These are phyloP conservation scores for Bacidia rubella DNA, from an alignment of 495 filamentous ascomycete genomes.

Conservation along the genomic window DNA sequence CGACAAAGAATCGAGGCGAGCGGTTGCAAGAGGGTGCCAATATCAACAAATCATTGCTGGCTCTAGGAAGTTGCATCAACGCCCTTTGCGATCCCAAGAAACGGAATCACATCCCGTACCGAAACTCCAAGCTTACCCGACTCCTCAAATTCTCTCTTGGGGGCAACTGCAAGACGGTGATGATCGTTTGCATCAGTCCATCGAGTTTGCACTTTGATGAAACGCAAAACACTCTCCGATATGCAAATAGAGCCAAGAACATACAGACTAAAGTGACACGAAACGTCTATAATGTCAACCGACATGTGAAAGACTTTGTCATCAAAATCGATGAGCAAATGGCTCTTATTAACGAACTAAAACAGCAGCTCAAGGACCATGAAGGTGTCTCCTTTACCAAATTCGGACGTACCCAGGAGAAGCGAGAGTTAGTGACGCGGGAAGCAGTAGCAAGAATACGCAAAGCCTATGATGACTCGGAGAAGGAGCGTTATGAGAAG, in stretches of 20 bases:
- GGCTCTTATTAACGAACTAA: constrained; percentile 83
- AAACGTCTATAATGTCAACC: constrained; percentile 98
- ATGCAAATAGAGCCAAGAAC: constrained; percentile 97
- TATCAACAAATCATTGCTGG: constrained; percentile 96
- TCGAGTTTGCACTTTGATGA: constrained; percentile 97
- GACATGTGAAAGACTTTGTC: constrained; percentile 95
- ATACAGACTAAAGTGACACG: constrained; percentile 98
- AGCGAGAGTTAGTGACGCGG: constrained; percentile 61
- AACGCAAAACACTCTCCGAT: constrained; percentile 94
- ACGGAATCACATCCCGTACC: constrained; percentile 88
- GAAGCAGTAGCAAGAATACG: constrained; percentile 75
- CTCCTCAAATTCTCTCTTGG: constrained; percentile 94
- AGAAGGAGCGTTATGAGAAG: constrained; percentile 66
- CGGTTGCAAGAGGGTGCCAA: constrained; percentile 88
- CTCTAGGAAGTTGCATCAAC: constrained; percentile 96
- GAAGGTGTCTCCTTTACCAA: constrained; percentile 78
- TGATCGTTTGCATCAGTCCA: constrained; percentile 98
- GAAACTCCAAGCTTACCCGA: constrained; percentile 93
- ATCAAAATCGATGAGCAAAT: constrained; percentile 97
- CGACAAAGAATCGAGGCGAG: constrained; percentile 92
- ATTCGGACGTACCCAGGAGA: constrained; percentile 75
- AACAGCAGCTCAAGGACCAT: constrained; percentile 80
- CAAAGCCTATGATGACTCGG: constrained; percentile 69
- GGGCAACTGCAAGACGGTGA: constrained; percentile 97
- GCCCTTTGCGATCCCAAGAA: constrained; percentile 90